Evolutionary conservation across 176 grass and related monocot genomes (phyloP).

Genomic region (Oryza meridionalis): DNA sequence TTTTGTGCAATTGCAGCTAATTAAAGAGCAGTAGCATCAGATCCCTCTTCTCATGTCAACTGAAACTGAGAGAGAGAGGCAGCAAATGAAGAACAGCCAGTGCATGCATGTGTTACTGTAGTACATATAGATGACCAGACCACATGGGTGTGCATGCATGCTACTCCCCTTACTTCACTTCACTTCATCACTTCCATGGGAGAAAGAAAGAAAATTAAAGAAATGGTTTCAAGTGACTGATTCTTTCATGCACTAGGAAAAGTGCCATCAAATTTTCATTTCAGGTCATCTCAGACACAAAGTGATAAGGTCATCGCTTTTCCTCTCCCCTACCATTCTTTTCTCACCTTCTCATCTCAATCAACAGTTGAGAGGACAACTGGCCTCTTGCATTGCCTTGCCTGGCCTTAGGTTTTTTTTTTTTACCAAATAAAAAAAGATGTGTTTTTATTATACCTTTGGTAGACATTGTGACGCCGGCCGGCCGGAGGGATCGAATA

Average conservation of each 20-base stretch:
- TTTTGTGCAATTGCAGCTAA: conserved; percentile 5
- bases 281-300: conserved; percentile 30
- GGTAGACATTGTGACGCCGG: conserved; percentile 31
- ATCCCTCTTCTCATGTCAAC: conserved; percentile 36
- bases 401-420: neutral
- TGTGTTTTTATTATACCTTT: neutral
- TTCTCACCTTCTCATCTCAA: conserved; percentile 45
- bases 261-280: conserved; percentile 29
- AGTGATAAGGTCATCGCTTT: conserved; percentile 27
- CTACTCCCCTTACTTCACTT: neutral
- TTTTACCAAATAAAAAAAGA: neutral
- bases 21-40: conserved; percentile 41
- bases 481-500: conserved; percentile 28
- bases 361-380: conserved; percentile 31
- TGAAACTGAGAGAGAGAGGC: neutral
- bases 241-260: conserved; percentile 50
- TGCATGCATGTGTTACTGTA: neutral
- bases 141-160: neutral
- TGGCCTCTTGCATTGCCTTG: neutral
- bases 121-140: neutral
- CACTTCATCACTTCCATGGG: neutral
- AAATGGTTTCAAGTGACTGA: conserved; percentile 37
- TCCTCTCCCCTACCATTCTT: conserved; percentile 19
- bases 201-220: neutral
- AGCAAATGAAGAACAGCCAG: neutral